Conservation (phyloP, 495 filamentous ascomycete genomes). For the Penicillium ochrochloron region DNA sequence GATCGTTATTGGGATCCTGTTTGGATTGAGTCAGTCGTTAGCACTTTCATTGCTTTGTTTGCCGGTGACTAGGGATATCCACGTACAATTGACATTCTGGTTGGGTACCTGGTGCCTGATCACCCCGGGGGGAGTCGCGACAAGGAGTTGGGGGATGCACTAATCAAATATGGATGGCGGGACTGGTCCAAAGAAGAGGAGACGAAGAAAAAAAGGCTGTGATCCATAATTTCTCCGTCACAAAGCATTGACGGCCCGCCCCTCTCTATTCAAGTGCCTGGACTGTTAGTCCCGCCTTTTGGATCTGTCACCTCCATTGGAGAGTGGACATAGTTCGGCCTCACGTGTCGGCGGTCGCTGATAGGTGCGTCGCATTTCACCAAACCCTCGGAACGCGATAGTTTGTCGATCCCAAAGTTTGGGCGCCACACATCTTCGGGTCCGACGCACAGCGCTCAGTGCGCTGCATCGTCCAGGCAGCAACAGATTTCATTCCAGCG, state of each 20-base stretch:
- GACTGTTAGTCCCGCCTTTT: conserved; percentile 23
- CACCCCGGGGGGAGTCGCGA: not conserved
- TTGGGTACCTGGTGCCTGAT: conserved; percentile 9
- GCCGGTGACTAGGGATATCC: not conserved
- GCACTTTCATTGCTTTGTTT: not conserved
- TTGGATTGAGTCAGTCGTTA: conserved; percentile 6
- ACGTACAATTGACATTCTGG: conserved; percentile 25
- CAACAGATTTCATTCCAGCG: not conserved
- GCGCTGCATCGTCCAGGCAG: conserved; percentile 8
- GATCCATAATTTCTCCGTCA: conserved; percentile 23
- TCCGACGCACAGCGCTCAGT: not conserved
- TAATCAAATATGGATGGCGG: conserved; percentile 9
- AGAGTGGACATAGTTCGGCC: conserved; percentile 22
- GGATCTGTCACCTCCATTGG: conserved; percentile 38
- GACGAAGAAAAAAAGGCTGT: not conserved
- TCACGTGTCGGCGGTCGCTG: conserved; percentile 20
- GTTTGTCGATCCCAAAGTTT: conserved; percentile 31
- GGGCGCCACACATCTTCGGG: conserved; percentile 18
- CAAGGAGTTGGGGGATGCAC: conserved; percentile 1
- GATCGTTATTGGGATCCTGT: conserved; percentile 46
- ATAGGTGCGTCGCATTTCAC: conserved; percentile 27
- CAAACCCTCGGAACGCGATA: conserved; percentile 27
- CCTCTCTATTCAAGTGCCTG: conserved; percentile 16
- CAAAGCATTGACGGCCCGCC: conserved; percentile 24
- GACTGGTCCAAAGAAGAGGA: not conserved